Evolutionary conservation across 345 rosid species (phyloP).

Genomic region (Viola odorata): DNA sequence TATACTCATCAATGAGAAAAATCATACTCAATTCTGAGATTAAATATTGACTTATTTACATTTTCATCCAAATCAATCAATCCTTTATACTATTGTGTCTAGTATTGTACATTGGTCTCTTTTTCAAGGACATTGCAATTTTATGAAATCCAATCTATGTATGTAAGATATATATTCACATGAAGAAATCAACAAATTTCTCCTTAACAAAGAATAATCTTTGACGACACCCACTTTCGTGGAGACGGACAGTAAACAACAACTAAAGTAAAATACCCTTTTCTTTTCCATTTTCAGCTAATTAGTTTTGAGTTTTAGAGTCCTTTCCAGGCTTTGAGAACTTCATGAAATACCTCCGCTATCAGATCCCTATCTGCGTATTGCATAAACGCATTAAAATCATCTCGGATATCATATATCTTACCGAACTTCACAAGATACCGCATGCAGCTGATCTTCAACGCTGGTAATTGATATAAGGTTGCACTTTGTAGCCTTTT

Average conservation of each 20-base stretch:
- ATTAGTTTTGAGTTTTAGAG: constrained; percentile 35
- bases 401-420: constrained; percentile 81
- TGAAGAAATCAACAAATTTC: too few relatives aligned
- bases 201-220: constrained; percentile 42
- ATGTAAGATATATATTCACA: constrained; percentile 47
- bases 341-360: constrained; percentile 77
- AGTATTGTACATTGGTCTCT: constrained; percentile 14
- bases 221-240: constrained; percentile 12
- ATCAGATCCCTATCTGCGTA: constrained; percentile 75
- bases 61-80: constrained; percentile 30
- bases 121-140: constrained; percentile 24
- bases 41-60: constrained; percentile 13
- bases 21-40: not conserved
- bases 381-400: constrained; percentile 64
- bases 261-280: not conserved
- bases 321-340: constrained; percentile 86
- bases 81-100: too few relatives aligned
- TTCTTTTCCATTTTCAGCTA: not conserved
- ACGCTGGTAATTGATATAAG: constrained; percentile 54
- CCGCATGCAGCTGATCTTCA: constrained; percentile 70
- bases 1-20: too few relatives aligned
- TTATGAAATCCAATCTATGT: constrained; percentile 33
- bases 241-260: not conserved
- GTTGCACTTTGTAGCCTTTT: constrained; percentile 83
- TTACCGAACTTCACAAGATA: constrained; percentile 95